Base-by-base conservation (phyloP, 169 alveolate genomes). In the Amoebophrya sp. region DNA sequence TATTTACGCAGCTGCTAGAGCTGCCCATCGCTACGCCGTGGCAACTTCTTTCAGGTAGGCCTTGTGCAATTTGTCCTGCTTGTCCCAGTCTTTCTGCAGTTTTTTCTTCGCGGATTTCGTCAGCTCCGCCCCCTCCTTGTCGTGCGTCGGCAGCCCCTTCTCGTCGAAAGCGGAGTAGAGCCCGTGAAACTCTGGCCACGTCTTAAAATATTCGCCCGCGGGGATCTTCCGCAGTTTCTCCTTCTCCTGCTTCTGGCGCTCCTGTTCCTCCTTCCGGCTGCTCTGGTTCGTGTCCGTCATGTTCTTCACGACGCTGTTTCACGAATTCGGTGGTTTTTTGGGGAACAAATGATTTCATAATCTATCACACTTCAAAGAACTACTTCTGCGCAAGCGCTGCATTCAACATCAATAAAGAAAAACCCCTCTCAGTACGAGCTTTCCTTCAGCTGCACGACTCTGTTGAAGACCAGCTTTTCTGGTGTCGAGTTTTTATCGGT, bases 1-100 rank as follows among this genome's bases (percentile, higher is more conserved):
- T n/a, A n/a, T n/a, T n/a, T n/a, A n/a, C n/a, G n/a, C n/a, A n/a
- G n/a, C n/a, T n/a, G n/a, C n/a, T n/a, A n/a, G n/a, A n/a, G n/a
- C n/a, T n/a, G n/a, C n/a, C n/a, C n/a, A n/a, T n/a, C n/a, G n/a
- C n/a, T n/a, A n/a, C n/a, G n/a, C n/a, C n/a, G n/a, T n/a, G n/a
- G n/a, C n/a, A n/a, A n/a, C n/a, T n/a, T n/a, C n/a, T n/a, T n/a
- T n/a, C n/a, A n/a, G n/a, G n/a, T n/a, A 90, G 26, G 92, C 69
- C 20, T 90, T 89, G 23, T 90, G 89, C n/a, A 90, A 42, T 39
- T 90, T 90, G n/a, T 70, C 43, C 40, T 90, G 92, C 92, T 90
- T 90, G 58, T 90, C 92, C 70, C 69, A 48, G 67, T 90, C 92
- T 90, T 90, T 90, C 45, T 78, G 88, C 90, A 90, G 41, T 78